Base-by-base conservation (phyloP, 495 filamentous ascomycete genomes). In the Symbiotaphrina buchneri region DNA sequence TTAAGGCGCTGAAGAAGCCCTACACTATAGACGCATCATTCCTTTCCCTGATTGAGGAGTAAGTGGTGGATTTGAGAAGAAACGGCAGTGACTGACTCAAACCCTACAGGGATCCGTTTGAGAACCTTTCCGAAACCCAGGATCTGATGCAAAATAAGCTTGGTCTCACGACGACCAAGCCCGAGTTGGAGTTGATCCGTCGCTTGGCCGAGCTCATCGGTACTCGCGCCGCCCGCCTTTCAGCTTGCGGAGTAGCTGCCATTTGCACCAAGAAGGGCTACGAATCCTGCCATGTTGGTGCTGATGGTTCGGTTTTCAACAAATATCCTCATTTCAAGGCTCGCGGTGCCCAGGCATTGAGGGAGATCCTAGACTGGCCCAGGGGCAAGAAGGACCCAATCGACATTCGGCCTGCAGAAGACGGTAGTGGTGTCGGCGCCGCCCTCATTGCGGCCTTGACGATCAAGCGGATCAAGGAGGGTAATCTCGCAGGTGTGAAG, bases 361-460 rank as follows among this genome's bases (percentile, higher is more conserved):
- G 37, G n/a, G 41, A 44, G 35, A 38, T 44, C 11, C 28, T 44
- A 5, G 41, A 37, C 23, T 44, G 41, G 41, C 30, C 35, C 1
- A 27, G 21, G 11, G 36, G 37, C 21, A 41, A 33, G 34, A 36
- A 43, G 11, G 40, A 44, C 21, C 41, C 41, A 2, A 40, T 45
- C 22, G 42, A 17, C 6, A 37, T 45, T 13, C 39, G 30, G 3
- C 25, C 37, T 11, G 37, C 42, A 3, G 42, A 45, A 33, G 42
- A 45, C 27, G 42, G 42, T 10, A 33, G 27, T 10, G 42, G 42
- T 1, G 29, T 45, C 25, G 42, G 42, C 14, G 42, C 42, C n/a
- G 42, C 42, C 11, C 29, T 45, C 3, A 43, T 45, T 35, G 37
- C 37, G 25, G 42, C 42, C 13, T 35, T 45, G 30, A 43, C 41